Percentiles rank a stretch among this genome's conserved stretches.
phyloP scores from a whole-genome alignment of 163 green algal genomes.

The Chlamydomonas reinhardtii region DNA sequence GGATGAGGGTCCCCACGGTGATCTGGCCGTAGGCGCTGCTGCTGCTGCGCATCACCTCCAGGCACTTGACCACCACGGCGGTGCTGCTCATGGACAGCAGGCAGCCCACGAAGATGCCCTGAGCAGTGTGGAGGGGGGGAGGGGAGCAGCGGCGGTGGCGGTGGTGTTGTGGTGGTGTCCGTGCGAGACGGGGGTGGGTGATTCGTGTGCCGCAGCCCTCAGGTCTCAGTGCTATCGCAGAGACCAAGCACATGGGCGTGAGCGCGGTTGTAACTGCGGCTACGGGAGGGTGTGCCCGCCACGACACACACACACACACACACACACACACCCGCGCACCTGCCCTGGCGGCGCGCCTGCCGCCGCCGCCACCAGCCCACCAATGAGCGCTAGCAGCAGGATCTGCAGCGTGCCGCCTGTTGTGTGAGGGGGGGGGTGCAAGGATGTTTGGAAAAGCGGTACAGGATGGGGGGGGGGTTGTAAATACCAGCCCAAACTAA shows the following conservation, averaged over 20 bases:
- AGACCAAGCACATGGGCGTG: too few species aligned
- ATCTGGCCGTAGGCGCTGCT: slow-evolving; percentile 83
- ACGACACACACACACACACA: too few species aligned
- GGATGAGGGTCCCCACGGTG: slow-evolving; percentile 90
- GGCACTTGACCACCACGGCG: slow-evolving; percentile 90
- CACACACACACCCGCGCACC: not conserved
- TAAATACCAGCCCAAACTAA: too few species aligned
- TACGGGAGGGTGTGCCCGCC: too few species aligned
- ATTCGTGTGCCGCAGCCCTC: too few species aligned
- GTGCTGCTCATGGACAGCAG: slow-evolving; percentile 90
- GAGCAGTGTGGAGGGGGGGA: not conserved
- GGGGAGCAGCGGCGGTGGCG: too few species aligned
- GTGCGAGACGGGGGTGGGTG: too few species aligned
- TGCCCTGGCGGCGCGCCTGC: slow-evolving; percentile 19
- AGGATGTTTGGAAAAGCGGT: too few species aligned
- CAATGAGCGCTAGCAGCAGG: slow-evolving; percentile 66
- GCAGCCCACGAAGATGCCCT: slow-evolving; percentile 90
- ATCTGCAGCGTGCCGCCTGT: slow-evolving; percentile 53
- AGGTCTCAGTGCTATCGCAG: too few species aligned
- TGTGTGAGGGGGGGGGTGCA: not conserved
- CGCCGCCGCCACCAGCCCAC: slow-evolving; percentile 61
- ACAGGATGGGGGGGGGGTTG: not conserved
- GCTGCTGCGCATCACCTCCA: slow-evolving; percentile 63
- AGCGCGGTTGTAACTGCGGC: too few species aligned
- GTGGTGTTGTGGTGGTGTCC: too few species aligned